These are phyloP conservation scores for Lactarius deliciosus DNA, from an alignment of 768 basidiomycete genomes.

Conservation along the genomic window DNA sequence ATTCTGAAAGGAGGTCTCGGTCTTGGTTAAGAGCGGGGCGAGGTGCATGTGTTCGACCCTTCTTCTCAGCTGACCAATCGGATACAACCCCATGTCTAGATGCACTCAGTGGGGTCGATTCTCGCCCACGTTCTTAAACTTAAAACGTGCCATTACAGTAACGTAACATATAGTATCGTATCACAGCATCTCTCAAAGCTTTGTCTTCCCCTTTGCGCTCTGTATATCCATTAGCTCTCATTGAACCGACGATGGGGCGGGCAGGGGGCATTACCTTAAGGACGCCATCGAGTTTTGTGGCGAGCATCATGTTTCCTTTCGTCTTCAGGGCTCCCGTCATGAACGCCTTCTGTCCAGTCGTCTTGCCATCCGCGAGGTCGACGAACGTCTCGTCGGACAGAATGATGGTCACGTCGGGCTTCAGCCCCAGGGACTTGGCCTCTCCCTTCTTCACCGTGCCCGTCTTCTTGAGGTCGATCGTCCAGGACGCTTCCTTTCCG, in stretches of 20 bases:
- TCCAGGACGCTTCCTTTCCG: conserved; percentile 77
- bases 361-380: conserved; percentile 72
- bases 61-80: neutral
- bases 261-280: conserved; percentile 59
- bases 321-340: conserved; percentile 95
- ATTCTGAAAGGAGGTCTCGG: conserved; percentile 10
- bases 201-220: conserved; percentile 26
- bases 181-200: conserved; percentile 2
- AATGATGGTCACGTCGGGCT: conserved; percentile 81
- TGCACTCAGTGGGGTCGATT: too few relatives aligned
- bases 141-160: neutral
- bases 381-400: conserved; percentile 74
- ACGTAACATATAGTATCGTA: neutral
- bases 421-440: conserved; percentile 49
- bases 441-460: conserved; percentile 73
- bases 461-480: conserved; percentile 88
- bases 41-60: neutral
- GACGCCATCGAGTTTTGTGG: conserved; percentile 83
- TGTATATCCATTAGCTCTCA: neutral
- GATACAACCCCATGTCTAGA: neutral
- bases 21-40: neutral
- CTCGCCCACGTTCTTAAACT: neutral
- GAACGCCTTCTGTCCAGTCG: conserved; percentile 93
- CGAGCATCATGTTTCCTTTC: conserved; percentile 90
- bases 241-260: neutral